Evolutionary conservation across 2,329 filamentous ascomycete genomes (phyloP).

Genomic region (Penicillium freii): DNA sequence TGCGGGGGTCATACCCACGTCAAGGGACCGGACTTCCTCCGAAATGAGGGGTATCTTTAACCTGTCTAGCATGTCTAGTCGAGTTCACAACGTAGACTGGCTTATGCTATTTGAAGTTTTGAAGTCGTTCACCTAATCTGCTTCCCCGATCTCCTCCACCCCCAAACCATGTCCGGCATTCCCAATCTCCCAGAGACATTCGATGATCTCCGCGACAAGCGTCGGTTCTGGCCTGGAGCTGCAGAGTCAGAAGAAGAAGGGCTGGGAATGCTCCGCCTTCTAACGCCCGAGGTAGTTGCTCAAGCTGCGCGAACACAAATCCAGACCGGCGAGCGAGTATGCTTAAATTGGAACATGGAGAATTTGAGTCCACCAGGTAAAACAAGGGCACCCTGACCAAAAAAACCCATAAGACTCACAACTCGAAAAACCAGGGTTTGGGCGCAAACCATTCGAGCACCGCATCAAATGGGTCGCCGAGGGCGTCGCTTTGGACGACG

Average conservation of each 20-base stretch:
- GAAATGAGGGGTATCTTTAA: constrained; percentile 9
- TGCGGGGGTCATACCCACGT: constrained; percentile 21
- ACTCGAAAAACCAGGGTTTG: constrained; percentile 47
- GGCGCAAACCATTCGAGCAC: constrained; percentile 52
- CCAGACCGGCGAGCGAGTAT: constrained; percentile 52
- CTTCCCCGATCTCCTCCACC: background rate
- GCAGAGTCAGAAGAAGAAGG: constrained; percentile 53
- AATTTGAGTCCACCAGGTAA: constrained; percentile 51
- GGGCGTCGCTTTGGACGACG: constrained; percentile 50
- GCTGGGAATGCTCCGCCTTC: constrained; percentile 52
- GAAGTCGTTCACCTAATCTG: background rate
- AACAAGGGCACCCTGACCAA: background rate
- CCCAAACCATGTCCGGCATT: constrained; percentile 23
- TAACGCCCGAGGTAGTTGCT: constrained; percentile 55
- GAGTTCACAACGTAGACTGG: background rate
- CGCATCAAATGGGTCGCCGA: constrained; percentile 49
- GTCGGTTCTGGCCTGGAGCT: constrained; percentile 49
- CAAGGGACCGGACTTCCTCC: constrained; percentile 19
- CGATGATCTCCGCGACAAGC: constrained; percentile 49
- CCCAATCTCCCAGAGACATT: constrained; percentile 32
- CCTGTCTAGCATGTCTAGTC: background rate
- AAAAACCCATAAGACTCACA: background rate
- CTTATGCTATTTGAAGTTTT: background rate
- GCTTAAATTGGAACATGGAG: constrained; percentile 57
- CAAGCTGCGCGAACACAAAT: constrained; percentile 53